Evolutionary conservation across 2,329 filamentous ascomycete species (phyloP), one percentile per base, ranked within the genome.

Genomic region (Gaeumannomyces tritici): DNA sequence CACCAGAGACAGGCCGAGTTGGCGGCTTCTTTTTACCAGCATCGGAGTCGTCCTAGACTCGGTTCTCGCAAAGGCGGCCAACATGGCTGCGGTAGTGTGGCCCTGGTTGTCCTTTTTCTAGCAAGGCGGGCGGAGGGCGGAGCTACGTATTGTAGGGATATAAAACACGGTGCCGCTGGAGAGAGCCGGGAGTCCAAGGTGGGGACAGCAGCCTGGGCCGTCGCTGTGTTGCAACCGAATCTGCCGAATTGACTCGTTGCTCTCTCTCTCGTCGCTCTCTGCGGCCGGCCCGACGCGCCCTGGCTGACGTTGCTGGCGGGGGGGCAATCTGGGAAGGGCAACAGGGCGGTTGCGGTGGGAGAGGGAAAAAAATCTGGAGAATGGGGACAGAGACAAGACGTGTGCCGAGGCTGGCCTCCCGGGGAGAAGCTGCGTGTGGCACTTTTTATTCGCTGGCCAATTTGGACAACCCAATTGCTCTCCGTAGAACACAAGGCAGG

Each of bases 41-140:
- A 69, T 66, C 63, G 70, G 68, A 70, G 71, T 67, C 69, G 72
- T 73, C 70, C 72, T 70, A 67, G 72, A 70, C 69, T 73, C 72
- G 69, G 69, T 70, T 66, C 73, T 67, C 63, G 70, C 71, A 65
- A 74, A 69, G 55, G 71, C 68, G 64, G 72, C 68, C 69, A 75
- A 74, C 73, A 75, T 75, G 64, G 70, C 68, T 64, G 18, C 42
- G 42, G 42, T n/a, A 35, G 42, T 51, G 42, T 51, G 56, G 56
- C n/a, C 56, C 29, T 31, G 8, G 28, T 12, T 18, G 28, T 28
- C 28, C 56, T 35, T 29, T 58, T 33, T 29, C 33, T 33, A 58
- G 28, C 11, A 33, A n/a, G 56, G 1, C 3, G 27, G 55, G 29
- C 18, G 55, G 55, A 21, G 15, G 55, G 54, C 60, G 60, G 60